Evolutionary conservation across 805 yeast genomes (phyloP).

Genomic region (Saturnispora serradocipensis): DNA sequence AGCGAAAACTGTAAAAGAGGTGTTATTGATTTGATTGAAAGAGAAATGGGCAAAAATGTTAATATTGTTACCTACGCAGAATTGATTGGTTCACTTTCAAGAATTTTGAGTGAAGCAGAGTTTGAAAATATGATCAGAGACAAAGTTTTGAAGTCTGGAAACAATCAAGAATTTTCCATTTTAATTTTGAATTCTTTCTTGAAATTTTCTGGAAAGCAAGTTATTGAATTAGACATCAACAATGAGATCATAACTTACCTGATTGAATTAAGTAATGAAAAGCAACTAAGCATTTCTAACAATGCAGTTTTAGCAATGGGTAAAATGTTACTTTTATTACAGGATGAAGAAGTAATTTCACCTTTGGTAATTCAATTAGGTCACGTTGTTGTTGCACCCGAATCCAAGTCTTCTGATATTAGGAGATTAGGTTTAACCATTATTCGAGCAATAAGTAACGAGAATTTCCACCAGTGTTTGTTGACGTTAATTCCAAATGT

Average conservation of each 20-base stretch:
- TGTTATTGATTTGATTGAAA: slow-evolving; percentile 66
- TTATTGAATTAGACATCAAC: slow-evolving; percentile 43
- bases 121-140: slow-evolving; percentile 48
- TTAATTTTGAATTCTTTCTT: slow-evolving; percentile 72
- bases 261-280: slow-evolving; percentile 33
- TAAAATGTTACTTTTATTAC: slow-evolving; percentile 54
- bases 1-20: slow-evolving; percentile 61
- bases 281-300: slow-evolving; percentile 51
- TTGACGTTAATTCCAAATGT: slow-evolving; percentile 56
- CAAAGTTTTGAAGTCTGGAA: slow-evolving; percentile 45
- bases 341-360: slow-evolving; percentile 24
- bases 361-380: slow-evolving; percentile 42
- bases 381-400: slow-evolving; percentile 41
- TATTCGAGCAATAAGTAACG: slow-evolving; percentile 40
- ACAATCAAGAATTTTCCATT: slow-evolving; percentile 52
- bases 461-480: not conserved
- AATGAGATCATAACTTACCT: slow-evolving; percentile 43
- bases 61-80: slow-evolving; percentile 73
- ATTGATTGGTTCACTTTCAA: slow-evolving; percentile 68
- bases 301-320: slow-evolving; percentile 76
- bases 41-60: slow-evolving; percentile 41
- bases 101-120: slow-evolving; percentile 54
- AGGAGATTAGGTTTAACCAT: slow-evolving; percentile 73
- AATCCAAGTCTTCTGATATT: slow-evolving; percentile 59
- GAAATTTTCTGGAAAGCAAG: slow-evolving; percentile 62